Percentiles rank a stretch among this genome's conserved stretches.
These are phyloP conservation scores for Penicillium lividum DNA, from an alignment of 495 filamentous ascomycete genomes.

Conservation along the genomic window DNA sequence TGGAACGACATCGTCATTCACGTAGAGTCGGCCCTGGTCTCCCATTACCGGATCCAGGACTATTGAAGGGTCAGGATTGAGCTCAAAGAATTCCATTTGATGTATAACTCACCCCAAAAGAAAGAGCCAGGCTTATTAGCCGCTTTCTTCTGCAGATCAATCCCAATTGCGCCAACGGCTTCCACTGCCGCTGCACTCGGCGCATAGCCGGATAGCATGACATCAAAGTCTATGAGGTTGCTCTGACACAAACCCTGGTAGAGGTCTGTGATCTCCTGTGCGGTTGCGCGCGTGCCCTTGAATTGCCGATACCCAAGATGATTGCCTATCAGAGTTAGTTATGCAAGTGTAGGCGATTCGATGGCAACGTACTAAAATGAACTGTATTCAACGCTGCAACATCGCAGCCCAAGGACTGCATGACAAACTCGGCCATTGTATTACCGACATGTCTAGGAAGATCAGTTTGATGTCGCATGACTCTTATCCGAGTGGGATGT, in stretches of 20 bases:
- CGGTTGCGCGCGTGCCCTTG: slow-evolving; percentile 77
- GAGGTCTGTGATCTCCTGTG: slow-evolving; percentile 79
- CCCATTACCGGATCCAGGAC: slow-evolving; percentile 99
- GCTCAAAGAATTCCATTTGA: neutral
- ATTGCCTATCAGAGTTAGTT: slow-evolving; percentile 61
- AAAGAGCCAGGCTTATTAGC: slow-evolving; percentile 69
- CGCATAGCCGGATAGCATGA: slow-evolving; percentile 91
- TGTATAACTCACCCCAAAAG: slow-evolving; percentile 71
- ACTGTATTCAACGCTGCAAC: slow-evolving; percentile 93
- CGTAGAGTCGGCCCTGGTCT: slow-evolving; percentile 87
- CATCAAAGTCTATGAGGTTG: slow-evolving; percentile 80
- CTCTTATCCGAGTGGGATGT: slow-evolving; percentile 15
- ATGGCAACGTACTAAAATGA: slow-evolving; percentile 72
- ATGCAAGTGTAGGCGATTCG: too few relatives aligned
- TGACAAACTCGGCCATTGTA: slow-evolving; percentile 87
- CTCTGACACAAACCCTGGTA: slow-evolving; percentile 83
- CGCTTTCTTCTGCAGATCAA: slow-evolving; percentile 71
- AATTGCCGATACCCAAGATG: slow-evolving; percentile 87
- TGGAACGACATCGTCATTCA: slow-evolving; percentile 83
- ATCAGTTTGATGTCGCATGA: slow-evolving; percentile 21
- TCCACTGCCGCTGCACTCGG: slow-evolving; percentile 81
- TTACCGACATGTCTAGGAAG: slow-evolving; percentile 86
- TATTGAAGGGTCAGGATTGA: slow-evolving; percentile 20
- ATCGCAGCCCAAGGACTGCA: slow-evolving; percentile 92
- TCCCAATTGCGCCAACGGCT: slow-evolving; percentile 78